Base-by-base conservation (phyloP, 306 rosid genomes). In the Fagus sylvatica region DNA sequence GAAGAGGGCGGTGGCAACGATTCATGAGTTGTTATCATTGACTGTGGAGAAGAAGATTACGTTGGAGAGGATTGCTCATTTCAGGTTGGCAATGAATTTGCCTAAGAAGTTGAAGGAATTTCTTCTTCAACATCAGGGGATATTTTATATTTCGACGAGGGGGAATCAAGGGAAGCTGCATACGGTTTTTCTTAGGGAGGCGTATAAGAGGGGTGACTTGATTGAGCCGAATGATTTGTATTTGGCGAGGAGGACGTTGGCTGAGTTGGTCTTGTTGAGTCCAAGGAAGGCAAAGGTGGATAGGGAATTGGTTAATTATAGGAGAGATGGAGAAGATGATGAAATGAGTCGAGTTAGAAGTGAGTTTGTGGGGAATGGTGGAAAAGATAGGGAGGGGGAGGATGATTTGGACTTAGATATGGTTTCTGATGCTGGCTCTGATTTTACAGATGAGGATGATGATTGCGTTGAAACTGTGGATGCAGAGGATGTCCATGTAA, bases 91-190 rank as follows among this genome's bases (percentile, higher is more conserved):
- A 0, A 90, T 92, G 97, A 74, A 90, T 55, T 71, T 94, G 87
- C 98, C 97, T 0, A 92, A 89, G 82, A 89, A 85, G 90, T 72
- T 94, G 90, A 92, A 94, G 83, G 98, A 90, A 4, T 92, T 94
- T 76, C 90, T 94, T 49, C 97, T 92, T 56, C 98, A 89, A 80
- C 97, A 94, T 56, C 98, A 92, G 82, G 98, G 98, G 73, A 88
- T 92, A 65, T 92, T 94, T 51, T 94, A 94, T 78, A 68, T 94
- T 19, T 94, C 97, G 5, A 92, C 98, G 0, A 84, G 97, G 76
- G 98, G 97, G 46, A 90, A 94, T 76, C 94, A 88, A 0, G 98
- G 97, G 69, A 94, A 94, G 89, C 93, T 94, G n/a, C 97, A 94
- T 39, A 94, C 97, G 0, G 93, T 94, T 82, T 94, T 92, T 80